phyloP scores from a whole-genome alignment of 2,329 filamentous ascomycete genomes.

The Venturia nashicola region DNA sequence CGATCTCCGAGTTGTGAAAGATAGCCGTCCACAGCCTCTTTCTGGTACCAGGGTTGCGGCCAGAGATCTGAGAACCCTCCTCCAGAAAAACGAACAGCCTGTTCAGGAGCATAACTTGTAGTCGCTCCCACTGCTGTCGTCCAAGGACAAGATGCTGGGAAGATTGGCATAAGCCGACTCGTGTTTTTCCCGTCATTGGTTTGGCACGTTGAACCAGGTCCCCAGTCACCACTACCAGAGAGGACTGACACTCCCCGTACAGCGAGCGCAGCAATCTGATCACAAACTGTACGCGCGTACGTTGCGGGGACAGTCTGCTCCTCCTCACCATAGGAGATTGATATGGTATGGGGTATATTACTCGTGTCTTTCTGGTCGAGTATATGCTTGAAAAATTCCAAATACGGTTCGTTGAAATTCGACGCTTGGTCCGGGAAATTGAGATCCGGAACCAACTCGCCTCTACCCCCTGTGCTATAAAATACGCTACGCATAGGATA shows the following conservation, averaged over 20 bases:
- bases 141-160: conserved; percentile 36
- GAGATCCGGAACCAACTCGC: conserved; percentile 32
- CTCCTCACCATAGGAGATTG: conserved; percentile 28
- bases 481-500: conserved; percentile 9
- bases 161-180: conserved; percentile 30
- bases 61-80: conserved; percentile 35
- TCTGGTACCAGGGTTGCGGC: conserved; percentile 14
- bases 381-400: conserved; percentile 27
- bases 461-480: conserved; percentile 8
- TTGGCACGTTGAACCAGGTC: conserved; percentile 29
- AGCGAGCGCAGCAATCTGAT: conserved; percentile 27
- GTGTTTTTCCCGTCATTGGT: conserved; percentile 33
- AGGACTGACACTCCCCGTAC: conserved; percentile 27
- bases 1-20: conserved; percentile 3
- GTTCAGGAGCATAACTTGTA: conserved; percentile 15
- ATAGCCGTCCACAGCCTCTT: conserved; percentile 3
- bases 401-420: conserved; percentile 36
- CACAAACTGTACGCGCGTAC: conserved; percentile 26
- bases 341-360: conserved; percentile 24
- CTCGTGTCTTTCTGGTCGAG: conserved; percentile 18
- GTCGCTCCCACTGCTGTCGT: conserved; percentile 31
- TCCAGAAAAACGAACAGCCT: conserved; percentile 22
- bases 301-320: conserved; percentile 25
- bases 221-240: conserved; percentile 27
- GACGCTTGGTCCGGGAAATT: conserved; percentile 29